Percentiles rank a stretch among this genome's conserved stretches.
Conservation (phyloP, 352 stramenopile species). For the Globisporangium polare region DNA sequence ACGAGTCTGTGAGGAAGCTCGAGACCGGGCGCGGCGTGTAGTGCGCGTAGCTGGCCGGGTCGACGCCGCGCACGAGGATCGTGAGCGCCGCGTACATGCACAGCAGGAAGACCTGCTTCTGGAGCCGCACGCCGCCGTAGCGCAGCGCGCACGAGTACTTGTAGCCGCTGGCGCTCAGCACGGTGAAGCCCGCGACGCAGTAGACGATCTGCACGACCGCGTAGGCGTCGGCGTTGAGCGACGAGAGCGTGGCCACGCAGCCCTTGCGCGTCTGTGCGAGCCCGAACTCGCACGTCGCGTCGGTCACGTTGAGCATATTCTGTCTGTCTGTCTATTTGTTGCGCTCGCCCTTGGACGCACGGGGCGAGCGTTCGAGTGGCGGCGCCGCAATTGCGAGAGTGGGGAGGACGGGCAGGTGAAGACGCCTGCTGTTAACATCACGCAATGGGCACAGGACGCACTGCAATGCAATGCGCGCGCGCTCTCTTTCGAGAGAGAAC, state of each 20-base stretch:
- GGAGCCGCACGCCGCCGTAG: constrained; percentile 35
- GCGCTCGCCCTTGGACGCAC: background rate
- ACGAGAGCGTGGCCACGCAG: constrained; percentile 41
- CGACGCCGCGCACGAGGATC: constrained; percentile 48
- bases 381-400: background rate
- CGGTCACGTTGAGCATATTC: constrained; percentile 28
- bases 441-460: background rate
- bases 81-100: constrained; percentile 45
- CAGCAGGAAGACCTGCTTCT: constrained; percentile 48
- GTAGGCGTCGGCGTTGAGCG: constrained; percentile 30
- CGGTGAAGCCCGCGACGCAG: constrained; percentile 33
- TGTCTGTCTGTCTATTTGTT: background rate
- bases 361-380: background rate
- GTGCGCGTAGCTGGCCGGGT: constrained; percentile 49
- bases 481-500: background rate
- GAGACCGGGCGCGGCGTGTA: constrained; percentile 34
- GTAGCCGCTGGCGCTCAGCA: constrained; percentile 27
- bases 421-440: background rate
- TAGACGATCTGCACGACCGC: constrained; percentile 33
- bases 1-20: constrained; percentile 51
- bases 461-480: no score
- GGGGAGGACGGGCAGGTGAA: background rate
- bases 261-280: constrained; percentile 33
- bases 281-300: constrained; percentile 49
- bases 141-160: constrained; percentile 42